Evolutionary conservation across 1,139 yeast genomes (phyloP), one percentile per base, ranked within the genome.

Genomic region (Debaryomycetaceae sp.): DNA sequence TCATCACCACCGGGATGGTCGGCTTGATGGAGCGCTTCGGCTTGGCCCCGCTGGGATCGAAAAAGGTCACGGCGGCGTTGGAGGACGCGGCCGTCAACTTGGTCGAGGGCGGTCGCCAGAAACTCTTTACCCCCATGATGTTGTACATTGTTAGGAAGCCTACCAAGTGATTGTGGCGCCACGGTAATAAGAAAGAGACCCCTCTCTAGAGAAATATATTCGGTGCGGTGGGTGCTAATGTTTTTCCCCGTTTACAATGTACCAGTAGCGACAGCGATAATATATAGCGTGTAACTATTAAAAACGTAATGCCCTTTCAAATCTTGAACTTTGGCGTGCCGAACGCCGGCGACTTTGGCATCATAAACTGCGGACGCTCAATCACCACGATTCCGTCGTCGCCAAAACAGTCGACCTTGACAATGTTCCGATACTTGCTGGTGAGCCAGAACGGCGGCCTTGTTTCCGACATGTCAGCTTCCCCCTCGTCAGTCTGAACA

Each of bases 11-110:
- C 44, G 73, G 71, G 45, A 64, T 78, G 39, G 90, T 90, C 37
- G 82, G 87, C 23, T 44, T 77, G 23, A 59, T 90, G 68, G 99
- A 90, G 63, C 75, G 61, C 51, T 30, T 86, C 23, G 92, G 95
- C 32, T 47, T 90, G 36, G 97, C 96, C 29, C 97, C 98, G 52
- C 75, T 80, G 58, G 98, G 95, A 35, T 82, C 97, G 28, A 72
- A 69, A 53, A 78, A 83, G 62, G 97, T 90, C 39, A 85, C 97
- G 25, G 68, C 63, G 39, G 96, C 97, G 23, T 73, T 90, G 44
- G 98, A 90, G 63, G 93, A 87, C 51, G 98, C 98, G 38, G 98
- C 98, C 34, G 77, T 87, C 38, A 87, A 87, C 56, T 74, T 90
- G 51, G 96, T 87, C 36, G 83, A 75, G 36, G 98, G 98, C 58